These are phyloP conservation scores for Cyberlindnera xylosilytica DNA, from an alignment of 805 yeast genomes.

Conservation along the genomic window DNA sequence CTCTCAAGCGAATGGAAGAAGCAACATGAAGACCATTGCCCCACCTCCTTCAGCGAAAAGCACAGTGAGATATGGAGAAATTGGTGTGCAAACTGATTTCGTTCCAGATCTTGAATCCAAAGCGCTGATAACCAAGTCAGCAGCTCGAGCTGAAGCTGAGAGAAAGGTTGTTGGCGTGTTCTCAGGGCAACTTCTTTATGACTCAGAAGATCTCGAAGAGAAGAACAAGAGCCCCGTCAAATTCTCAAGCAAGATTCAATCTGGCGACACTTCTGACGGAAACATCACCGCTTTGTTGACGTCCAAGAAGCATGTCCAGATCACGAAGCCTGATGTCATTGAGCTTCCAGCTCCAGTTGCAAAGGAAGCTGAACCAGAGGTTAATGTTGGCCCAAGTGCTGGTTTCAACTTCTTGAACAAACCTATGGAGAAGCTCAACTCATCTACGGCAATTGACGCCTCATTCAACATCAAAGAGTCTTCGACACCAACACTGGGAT, in stretches of 20 bases:
- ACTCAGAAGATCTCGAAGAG: slow-evolving; percentile 21
- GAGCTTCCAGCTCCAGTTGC: neutral
- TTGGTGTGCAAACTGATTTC: slow-evolving; percentile 25
- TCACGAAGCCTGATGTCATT: slow-evolving; percentile 8
- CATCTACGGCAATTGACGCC: neutral
- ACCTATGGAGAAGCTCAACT: neutral
- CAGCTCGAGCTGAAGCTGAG: slow-evolving; percentile 19
- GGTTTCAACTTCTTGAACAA: slow-evolving; percentile 27
- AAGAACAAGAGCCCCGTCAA: slow-evolving; percentile 20
- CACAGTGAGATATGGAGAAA: slow-evolving; percentile 16
- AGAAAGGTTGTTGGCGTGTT: slow-evolving; percentile 26
- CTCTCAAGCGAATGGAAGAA: slow-evolving; percentile 3
- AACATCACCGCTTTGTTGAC: slow-evolving; percentile 18
- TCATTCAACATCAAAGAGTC: slow-evolving; percentile 13
- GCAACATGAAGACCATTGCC: slow-evolving; percentile 1
- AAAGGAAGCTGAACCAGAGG: slow-evolving; percentile 1
- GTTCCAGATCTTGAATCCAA: slow-evolving; percentile 21
- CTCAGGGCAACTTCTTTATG: slow-evolving; percentile 26
- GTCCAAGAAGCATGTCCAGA: slow-evolving; percentile 19
- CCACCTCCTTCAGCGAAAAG: neutral
- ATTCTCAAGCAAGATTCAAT: slow-evolving; percentile 10
- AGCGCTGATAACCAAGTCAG: slow-evolving; percentile 8
- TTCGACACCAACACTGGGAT: slow-evolving; percentile 11
- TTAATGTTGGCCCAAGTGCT: slow-evolving; percentile 27
- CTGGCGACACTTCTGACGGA: slow-evolving; percentile 9